phyloP scores from a whole-genome alignment of 2,329 filamentous ascomycete genomes.

The Calonectria montana region DNA sequence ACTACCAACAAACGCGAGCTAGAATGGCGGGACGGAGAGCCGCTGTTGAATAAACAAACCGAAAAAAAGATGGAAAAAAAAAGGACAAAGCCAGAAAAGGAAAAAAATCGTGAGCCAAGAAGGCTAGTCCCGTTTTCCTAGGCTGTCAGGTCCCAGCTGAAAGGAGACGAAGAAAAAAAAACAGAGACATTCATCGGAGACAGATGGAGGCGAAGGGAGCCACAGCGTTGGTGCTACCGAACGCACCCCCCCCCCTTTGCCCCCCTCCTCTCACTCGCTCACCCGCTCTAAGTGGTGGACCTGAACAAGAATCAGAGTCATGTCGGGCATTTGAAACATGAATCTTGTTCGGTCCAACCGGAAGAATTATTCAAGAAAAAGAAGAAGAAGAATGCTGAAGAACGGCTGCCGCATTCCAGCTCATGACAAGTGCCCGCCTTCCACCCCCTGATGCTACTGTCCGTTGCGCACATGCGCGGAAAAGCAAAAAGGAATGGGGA shows the following conservation, averaged over 20 bases:
- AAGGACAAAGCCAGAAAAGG: no score
- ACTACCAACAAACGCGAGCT: not conserved
- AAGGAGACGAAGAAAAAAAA: not conserved
- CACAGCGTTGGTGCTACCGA: not conserved
- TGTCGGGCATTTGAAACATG: conserved; percentile 5
- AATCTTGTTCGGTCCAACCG: not conserved
- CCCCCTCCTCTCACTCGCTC: not conserved
- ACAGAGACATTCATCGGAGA: not conserved
- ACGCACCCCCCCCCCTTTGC: not conserved
- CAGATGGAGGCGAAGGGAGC: not conserved
- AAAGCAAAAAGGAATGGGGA: not conserved
- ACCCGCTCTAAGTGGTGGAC: not conserved
- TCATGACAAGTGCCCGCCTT: not conserved
- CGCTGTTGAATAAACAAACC: not conserved
- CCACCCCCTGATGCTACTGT: conserved; percentile 7
- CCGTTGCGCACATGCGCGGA: not conserved
- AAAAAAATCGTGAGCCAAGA: not conserved
- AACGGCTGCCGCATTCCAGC: not conserved
- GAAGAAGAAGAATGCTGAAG: not conserved
- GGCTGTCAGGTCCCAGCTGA: not conserved
- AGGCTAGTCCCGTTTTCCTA: not conserved
- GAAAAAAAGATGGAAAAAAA: no score
- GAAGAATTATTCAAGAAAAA: conserved; percentile 2
- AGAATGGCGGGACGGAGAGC: not conserved
- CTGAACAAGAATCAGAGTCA: not conserved